phyloP scores from a whole-genome alignment of 176 grass and related monocot species.

The Oryza officinalis region DNA sequence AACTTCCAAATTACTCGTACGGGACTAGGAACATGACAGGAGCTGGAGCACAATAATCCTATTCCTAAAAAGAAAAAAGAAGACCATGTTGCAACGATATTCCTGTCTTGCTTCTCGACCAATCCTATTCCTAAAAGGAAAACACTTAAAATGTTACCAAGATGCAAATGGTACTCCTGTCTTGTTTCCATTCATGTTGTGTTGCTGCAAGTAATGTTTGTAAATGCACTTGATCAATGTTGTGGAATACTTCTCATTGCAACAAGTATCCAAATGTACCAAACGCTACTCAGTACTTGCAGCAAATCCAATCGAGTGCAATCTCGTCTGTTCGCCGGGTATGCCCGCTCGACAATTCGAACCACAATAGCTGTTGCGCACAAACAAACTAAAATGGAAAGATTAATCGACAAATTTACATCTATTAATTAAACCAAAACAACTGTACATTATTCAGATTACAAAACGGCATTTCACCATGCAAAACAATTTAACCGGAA shows the following conservation, averaged over 20 bases:
- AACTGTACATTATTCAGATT: constrained; percentile 67
- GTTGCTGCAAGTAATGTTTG: neutral
- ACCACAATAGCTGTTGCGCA: neutral
- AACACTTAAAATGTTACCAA: too few species aligned
- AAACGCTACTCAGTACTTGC: neutral
- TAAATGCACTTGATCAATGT: neutral
- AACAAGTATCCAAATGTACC: neutral
- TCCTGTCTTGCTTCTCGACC: too few species aligned
- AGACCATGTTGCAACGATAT: too few species aligned
- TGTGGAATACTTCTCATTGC: too few species aligned
- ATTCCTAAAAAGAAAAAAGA: too few species aligned
- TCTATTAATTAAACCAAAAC: constrained; percentile 43
- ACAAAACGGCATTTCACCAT: constrained; percentile 29
- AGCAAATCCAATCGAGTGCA: too few species aligned
- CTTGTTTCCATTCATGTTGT: too few species aligned
- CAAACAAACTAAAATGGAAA: neutral
- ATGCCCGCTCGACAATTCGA: too few species aligned
- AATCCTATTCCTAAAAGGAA: too few species aligned
- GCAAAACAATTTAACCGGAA: constrained; percentile 23
- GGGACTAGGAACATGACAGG: neutral
- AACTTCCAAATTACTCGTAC: neutral
- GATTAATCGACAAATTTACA: constrained; percentile 33
- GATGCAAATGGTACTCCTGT: too few species aligned
- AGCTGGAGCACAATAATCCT: too few species aligned
- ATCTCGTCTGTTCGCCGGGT: neutral